Evolutionary conservation across 768 basidiomycete genomes (phyloP).

Genomic region (Lentinula sp.): DNA sequence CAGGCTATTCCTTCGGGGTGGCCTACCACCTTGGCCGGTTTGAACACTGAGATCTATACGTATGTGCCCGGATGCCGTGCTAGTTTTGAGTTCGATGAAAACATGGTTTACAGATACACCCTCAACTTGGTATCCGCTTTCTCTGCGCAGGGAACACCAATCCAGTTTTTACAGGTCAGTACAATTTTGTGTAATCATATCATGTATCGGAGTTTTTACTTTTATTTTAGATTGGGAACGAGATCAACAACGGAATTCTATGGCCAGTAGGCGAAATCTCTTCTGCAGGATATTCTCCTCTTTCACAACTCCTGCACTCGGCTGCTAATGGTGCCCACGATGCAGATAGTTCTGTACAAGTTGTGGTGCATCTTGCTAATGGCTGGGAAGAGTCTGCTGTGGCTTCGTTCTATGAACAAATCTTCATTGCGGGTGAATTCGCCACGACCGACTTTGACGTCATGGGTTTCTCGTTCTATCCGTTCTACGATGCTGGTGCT

Average conservation of each 20-base stretch:
- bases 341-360: slow-evolving; percentile 35
- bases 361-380: slow-evolving; percentile 57
- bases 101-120: slow-evolving; percentile 52
- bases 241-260: slow-evolving; percentile 59
- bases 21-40: slow-evolving; percentile 33
- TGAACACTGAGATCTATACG: slow-evolving; percentile 41
- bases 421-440: slow-evolving; percentile 50
- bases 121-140: slow-evolving; percentile 46
- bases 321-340: slow-evolving; percentile 48
- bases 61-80: slow-evolving; percentile 35
- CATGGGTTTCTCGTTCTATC: slow-evolving; percentile 62
- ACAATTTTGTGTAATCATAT: neutral
- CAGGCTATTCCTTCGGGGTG: slow-evolving; percentile 46
- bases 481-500: slow-evolving; percentile 56
- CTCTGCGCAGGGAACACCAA: slow-evolving; percentile 45
- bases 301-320: slow-evolving; percentile 57
- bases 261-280: slow-evolving; percentile 57
- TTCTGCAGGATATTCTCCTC: slow-evolving; percentile 40
- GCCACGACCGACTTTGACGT: slow-evolving; percentile 45
- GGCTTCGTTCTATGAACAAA: slow-evolving; percentile 42
- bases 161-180: slow-evolving; percentile 42
- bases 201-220: neutral
- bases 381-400: slow-evolving; percentile 48
- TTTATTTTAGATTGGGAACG: slow-evolving; percentile 46
- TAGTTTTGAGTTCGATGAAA: slow-evolving; percentile 38